Percentiles rank a stretch among this genome's conserved stretches.
Evolutionary conservation across 495 filamentous ascomycete species (phyloP).

Genomic region (Talaromyces trachyspermus): DNA sequence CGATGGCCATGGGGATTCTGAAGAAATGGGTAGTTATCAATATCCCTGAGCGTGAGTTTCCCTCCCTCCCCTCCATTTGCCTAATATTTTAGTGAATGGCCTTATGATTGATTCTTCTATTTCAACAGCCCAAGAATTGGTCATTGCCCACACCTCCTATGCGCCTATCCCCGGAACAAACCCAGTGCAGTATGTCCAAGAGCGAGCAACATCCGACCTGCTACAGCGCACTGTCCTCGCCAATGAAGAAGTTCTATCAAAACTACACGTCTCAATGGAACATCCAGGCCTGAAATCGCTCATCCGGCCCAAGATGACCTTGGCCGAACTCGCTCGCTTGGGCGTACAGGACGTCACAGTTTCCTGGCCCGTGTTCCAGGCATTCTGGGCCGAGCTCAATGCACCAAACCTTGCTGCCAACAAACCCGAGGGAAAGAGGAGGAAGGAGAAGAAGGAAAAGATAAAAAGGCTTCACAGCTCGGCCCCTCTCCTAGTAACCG

Average conservation of each 20-base stretch:
- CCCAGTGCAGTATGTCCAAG: slow-evolving; percentile 67
- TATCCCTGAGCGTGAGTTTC: slow-evolving; percentile 73
- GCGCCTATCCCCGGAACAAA: slow-evolving; percentile 52
- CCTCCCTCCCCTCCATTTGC: background rate
- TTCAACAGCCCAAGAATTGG: slow-evolving; percentile 67
- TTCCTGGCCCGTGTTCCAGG: slow-evolving; percentile 75
- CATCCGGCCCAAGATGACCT: slow-evolving; percentile 50
- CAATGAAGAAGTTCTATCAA: slow-evolving; percentile 58
- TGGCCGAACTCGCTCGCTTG: slow-evolving; percentile 58
- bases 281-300: slow-evolving; percentile 53
- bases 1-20: slow-evolving; percentile 70
- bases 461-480: slow-evolving; percentile 34
- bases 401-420: slow-evolving; percentile 32
- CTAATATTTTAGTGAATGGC: slow-evolving; percentile 5
- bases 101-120: slow-evolving; percentile 8
- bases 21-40: slow-evolving; percentile 85
- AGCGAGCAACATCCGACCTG: slow-evolving; percentile 62
- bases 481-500: slow-evolving; percentile 72
- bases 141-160: slow-evolving; percentile 72
- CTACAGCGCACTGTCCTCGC: slow-evolving; percentile 62
- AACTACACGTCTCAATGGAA: slow-evolving; percentile 47
- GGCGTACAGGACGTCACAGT: slow-evolving; percentile 67
- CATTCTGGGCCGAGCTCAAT: slow-evolving; percentile 72
- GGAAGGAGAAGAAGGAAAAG: slow-evolving; percentile 9
- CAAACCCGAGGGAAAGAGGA: background rate